Evolutionary conservation across 1,284 basidiomycete genomes (phyloP), one percentile per base, ranked within the genome.

Genomic region (Trametes versicolor): DNA sequence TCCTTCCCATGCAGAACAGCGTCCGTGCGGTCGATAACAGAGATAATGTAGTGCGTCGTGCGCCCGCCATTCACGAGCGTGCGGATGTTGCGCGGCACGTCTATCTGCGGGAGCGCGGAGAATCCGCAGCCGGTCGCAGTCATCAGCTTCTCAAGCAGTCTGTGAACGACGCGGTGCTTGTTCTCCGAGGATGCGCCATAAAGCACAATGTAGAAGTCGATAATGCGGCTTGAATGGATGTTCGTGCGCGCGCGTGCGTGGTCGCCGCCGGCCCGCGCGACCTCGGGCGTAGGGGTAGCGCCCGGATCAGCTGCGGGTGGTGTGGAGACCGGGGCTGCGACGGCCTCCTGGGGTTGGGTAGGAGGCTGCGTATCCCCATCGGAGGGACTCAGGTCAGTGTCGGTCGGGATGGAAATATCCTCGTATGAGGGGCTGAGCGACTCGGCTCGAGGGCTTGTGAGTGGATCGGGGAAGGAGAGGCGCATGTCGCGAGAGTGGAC

Each of bases 401-500:
- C 77, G 27, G 79, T 77, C 53, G 77, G 74, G 37, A 70, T 69
- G 60, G 73, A 72, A 62, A 85, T 78, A 51, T 82, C 77, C 70
- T 86, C 84, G 73, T 82, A 86, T 21, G 86, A 85, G 65, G 80
- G 79, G 71, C 82, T 82, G 67, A 88, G 76, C 62, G 69, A 69
- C 36, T 87, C 83, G 75, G 86, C 83, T 70, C 80, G 82, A 61
- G 87, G 88, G 75, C 87, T 90, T 64, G 85, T 87, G 73, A 93
- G 83, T 65, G 90, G 90, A 78, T 92, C 90, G 51, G 90, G 90
- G 78, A 92, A 92, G 39, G 90, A 93, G 61, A 92, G 77, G 70
- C 89, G 85, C 67, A 93, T 83, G 77, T 92, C 90, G 74, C 87
- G 88, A 51, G 87, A 78, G 64, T 88, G 88, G 55, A 83, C 76